These are phyloP conservation scores for Brassica incana DNA, from an alignment of 345 rosid species.

Conservation along the genomic window DNA sequence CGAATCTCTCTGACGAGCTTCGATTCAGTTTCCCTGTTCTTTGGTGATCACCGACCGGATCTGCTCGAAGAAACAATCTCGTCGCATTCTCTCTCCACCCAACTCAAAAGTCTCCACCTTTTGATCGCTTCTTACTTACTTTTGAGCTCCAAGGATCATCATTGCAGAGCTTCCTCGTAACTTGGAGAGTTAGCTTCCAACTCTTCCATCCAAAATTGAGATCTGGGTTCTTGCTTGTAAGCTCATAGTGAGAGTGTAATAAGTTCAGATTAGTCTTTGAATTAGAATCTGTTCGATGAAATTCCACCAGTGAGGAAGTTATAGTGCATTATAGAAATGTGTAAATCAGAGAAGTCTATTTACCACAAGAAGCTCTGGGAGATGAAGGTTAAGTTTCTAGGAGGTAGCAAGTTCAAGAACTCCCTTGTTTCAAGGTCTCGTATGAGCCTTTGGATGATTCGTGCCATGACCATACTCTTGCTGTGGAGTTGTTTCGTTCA, in stretches of 20 bases:
- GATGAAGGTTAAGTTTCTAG: constrained; percentile 51
- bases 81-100: constrained; percentile 21
- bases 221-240: constrained; percentile 4
- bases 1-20: constrained; percentile 18
- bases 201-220: not conserved
- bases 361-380: constrained; percentile 39
- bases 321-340: constrained; percentile 21
- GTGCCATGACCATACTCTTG: constrained; percentile 84
- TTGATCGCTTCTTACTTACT: not conserved
- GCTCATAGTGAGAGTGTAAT: not conserved
- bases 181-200: not conserved
- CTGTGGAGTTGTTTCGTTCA: constrained; percentile 97
- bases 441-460: constrained; percentile 85
- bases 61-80: constrained; percentile 1
- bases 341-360: constrained; percentile 35
- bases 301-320: not conserved
- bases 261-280: not conserved
- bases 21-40: constrained; percentile 28
- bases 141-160: constrained; percentile 13
- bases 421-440: constrained; percentile 45
- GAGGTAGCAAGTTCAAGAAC: constrained; percentile 54
- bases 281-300: constrained; percentile 26
- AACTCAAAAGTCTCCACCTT: constrained; percentile 25
- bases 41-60: constrained; percentile 31
- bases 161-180: constrained; percentile 25